Evolutionary conservation across 2,329 filamentous ascomycete genomes (phyloP).

Genomic region (Sclerotinia nivalis): DNA sequence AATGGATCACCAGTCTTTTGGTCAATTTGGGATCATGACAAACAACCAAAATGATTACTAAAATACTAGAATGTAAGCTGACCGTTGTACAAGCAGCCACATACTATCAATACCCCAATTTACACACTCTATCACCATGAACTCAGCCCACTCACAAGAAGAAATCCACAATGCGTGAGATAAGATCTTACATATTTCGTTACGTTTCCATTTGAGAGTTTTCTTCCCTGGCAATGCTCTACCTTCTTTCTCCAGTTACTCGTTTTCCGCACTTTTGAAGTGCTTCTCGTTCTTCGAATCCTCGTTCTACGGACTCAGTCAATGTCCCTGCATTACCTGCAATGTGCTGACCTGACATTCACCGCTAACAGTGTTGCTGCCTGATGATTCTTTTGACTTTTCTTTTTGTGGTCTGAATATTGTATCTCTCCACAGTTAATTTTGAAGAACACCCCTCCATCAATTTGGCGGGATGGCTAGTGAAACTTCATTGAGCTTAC

Average conservation of each 20-base stretch:
- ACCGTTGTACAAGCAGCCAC: constrained; percentile 10
- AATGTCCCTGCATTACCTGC: constrained; percentile 6
- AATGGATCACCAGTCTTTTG: neutral
- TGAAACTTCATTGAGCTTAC: neutral
- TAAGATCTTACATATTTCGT: neutral
- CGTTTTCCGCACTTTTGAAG: neutral
- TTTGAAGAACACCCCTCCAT: neutral
- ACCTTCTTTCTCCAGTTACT: neutral
- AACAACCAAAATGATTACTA: constrained; percentile 19
- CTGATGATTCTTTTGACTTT: neutral
- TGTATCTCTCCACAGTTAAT: neutral
- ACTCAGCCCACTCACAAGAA: neutral
- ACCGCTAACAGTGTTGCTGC: neutral
- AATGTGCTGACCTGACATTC: constrained; percentile 14
- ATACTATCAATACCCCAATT: neutral
- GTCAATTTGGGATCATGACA: constrained; percentile 6
- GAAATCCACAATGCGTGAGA: neutral
- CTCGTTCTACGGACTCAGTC: neutral
- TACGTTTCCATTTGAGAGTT: neutral
- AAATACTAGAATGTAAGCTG: constrained; percentile 19
- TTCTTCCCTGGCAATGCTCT: constrained; percentile 5
- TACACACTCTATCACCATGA: neutral
- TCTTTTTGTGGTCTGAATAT: neutral
- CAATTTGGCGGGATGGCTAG: neutral
- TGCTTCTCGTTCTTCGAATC: constrained; percentile 1